A percentile compares a stretch with the other conserved stretches of the same genome.
These are phyloP conservation scores for Boletus sp. DNA, from an alignment of 1,284 basidiomycete genomes.

Conservation along the genomic window DNA sequence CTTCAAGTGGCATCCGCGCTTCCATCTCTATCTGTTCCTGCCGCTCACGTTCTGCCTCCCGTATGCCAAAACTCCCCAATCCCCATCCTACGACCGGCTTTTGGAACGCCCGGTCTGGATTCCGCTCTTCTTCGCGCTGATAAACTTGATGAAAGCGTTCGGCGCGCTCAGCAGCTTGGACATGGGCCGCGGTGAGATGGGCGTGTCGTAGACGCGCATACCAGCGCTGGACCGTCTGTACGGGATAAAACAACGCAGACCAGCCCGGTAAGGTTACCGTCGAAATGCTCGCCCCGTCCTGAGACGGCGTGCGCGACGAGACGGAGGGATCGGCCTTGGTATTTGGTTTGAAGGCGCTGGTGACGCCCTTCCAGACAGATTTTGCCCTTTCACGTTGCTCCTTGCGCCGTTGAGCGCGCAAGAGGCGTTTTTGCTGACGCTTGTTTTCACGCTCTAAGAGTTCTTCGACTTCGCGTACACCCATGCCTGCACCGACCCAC, in stretches of 20 bases:
- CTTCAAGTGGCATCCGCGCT: slow-evolving; percentile 14
- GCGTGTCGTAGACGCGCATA: slow-evolving; percentile 57
- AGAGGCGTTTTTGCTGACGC: slow-evolving; percentile 45
- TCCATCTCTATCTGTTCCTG: slow-evolving; percentile 20
- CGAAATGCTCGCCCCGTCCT: slow-evolving; percentile 9
- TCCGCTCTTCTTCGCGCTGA: slow-evolving; percentile 35
- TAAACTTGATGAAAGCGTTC: slow-evolving; percentile 59
- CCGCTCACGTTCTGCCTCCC: slow-evolving; percentile 31
- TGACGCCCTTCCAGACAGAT: slow-evolving; percentile 51
- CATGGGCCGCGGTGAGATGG: slow-evolving; percentile 61
- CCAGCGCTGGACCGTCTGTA: slow-evolving; percentile 46
- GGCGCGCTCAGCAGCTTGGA: slow-evolving; percentile 60
- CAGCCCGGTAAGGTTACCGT: neutral
- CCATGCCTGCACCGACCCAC: slow-evolving; percentile 92
- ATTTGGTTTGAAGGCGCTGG: slow-evolving; percentile 37
- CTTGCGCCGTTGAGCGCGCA: slow-evolving; percentile 39
- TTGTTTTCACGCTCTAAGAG: slow-evolving; percentile 57
- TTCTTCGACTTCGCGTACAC: slow-evolving; percentile 59
- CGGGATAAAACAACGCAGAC: slow-evolving; percentile 27
- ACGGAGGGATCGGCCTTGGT: neutral
- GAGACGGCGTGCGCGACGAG: slow-evolving; percentile 5
- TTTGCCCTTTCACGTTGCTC: slow-evolving; percentile 47
- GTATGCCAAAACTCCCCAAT: slow-evolving; percentile 64
- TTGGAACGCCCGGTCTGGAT: slow-evolving; percentile 26
- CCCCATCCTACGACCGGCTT: slow-evolving; percentile 55